A percentile compares a stretch with the other conserved stretches of the same genome.
Evolutionary conservation across 2,329 filamentous ascomycete species (phyloP).

Genomic region (Penicillium sp.): DNA sequence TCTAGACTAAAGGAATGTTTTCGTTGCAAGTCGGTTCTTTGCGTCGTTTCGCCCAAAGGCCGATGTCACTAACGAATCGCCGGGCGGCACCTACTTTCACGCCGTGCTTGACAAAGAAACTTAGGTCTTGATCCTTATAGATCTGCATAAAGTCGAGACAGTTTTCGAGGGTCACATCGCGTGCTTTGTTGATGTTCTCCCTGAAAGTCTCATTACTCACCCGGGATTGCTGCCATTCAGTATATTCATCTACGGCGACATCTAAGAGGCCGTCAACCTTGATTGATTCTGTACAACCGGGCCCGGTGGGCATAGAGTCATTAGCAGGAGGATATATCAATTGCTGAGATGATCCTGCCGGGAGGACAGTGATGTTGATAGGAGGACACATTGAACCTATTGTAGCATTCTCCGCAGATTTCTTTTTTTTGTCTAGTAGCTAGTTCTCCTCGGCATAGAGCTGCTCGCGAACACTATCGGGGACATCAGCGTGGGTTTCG

Average conservation of each 20-base stretch:
- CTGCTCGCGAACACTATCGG: constrained; percentile 36
- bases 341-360: neutral
- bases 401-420: constrained; percentile 19
- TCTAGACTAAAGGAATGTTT: no score
- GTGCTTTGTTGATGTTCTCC: constrained; percentile 24
- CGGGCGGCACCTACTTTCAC: constrained; percentile 6
- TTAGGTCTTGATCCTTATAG: constrained; percentile 8
- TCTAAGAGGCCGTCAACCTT: constrained; percentile 14
- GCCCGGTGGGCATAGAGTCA: neutral
- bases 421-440: constrained; percentile 27
- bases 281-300: neutral
- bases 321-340: constrained; percentile 4
- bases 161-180: constrained; percentile 16
- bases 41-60: constrained; percentile 4
- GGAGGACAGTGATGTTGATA: constrained; percentile 3
- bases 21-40: neutral
- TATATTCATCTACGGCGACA: constrained; percentile 21
- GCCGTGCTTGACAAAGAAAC: constrained; percentile 6
- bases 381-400: constrained; percentile 15
- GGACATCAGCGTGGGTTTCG: constrained; percentile 33
- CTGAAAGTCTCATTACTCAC: constrained; percentile 18
- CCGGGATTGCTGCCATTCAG: constrained; percentile 16
- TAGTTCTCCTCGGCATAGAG: constrained; percentile 37
- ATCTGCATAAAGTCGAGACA: constrained; percentile 24
- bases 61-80: constrained; percentile 3